Conservation (phyloP, 1,284 basidiomycete species). For the Cryptococcus sp. region DNA sequence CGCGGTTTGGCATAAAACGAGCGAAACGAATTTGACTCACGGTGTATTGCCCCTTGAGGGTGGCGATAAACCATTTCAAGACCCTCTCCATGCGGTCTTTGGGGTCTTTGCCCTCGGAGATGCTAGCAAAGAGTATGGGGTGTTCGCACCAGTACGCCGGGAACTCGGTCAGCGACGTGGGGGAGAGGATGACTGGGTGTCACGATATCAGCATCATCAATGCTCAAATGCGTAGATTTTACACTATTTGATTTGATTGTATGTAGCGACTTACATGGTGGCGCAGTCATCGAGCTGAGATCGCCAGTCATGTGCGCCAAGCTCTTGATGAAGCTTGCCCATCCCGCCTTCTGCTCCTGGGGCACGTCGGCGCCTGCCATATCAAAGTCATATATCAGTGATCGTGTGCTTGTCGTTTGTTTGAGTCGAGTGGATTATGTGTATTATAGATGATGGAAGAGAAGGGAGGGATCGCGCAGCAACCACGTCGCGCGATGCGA, state of each 20-base stretch:
- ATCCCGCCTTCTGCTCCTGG: constrained; percentile 54
- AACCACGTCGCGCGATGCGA: no score
- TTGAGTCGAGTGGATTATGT: no score
- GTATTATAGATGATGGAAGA: no score
- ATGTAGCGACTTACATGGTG: constrained; percentile 56
- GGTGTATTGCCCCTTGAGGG: constrained; percentile 92
- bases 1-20: not conserved
- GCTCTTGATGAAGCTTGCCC: constrained; percentile 56
- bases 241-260: not conserved
- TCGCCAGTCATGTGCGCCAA: constrained; percentile 87
- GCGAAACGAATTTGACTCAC: constrained; percentile 32
- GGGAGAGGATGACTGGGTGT: constrained; percentile 71
- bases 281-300: constrained; percentile 89
- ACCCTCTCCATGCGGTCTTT: constrained; percentile 75
- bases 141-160: constrained; percentile 94
- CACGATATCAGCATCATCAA: not conserved
- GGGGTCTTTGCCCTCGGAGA: constrained; percentile 70
- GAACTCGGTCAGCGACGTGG: constrained; percentile 70
- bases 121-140: constrained; percentile 77
- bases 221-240: not conserved
- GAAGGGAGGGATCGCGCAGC: no score
- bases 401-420: no score
- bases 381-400: no score
- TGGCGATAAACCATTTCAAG: constrained; percentile 88
- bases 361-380: constrained; percentile 49